Conservation (phyloP, 2,329 filamentous ascomycete species). For the Paecilomyces niveus region DNA sequence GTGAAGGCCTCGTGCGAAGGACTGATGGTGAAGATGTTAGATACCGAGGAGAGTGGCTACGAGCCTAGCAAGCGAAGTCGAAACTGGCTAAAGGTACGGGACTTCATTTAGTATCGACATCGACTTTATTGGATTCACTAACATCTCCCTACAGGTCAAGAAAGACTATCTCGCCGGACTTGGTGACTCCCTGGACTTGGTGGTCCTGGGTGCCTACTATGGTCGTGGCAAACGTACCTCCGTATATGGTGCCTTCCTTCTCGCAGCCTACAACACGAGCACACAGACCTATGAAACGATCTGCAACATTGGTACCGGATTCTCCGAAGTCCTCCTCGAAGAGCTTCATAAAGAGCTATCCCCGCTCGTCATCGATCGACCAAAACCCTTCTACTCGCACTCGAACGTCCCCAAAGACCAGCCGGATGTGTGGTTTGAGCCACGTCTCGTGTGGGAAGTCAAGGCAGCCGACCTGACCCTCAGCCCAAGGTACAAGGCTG, state of each 20-base stretch:
- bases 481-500: conserved; percentile 89
- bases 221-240: conserved; percentile 93
- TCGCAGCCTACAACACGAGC: conserved; percentile 82
- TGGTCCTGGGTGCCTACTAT: conserved; percentile 89
- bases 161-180: conserved; percentile 95
- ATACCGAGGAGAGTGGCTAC: conserved; percentile 86
- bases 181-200: conserved; percentile 91
- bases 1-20: conserved; percentile 96
- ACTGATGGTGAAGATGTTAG: conserved; percentile 98
- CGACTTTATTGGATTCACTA: not conserved
- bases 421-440: conserved; percentile 98
- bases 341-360: conserved; percentile 72
- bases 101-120: not conserved
- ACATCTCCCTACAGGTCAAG: conserved; percentile 59
- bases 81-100: conserved; percentile 86
- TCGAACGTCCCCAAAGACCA: conserved; percentile 80
- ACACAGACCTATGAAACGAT: conserved; percentile 86
- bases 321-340: conserved; percentile 89
- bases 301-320: conserved; percentile 97
- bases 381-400: conserved; percentile 93
- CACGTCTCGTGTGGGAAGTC: conserved; percentile 91
- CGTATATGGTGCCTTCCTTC: conserved; percentile 89
- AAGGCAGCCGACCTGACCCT: conserved; percentile 93
- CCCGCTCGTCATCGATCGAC: conserved; percentile 72
- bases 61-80: conserved; percentile 93